Conservation (phyloP, 148 eudicot genomes). For the Vaccinium corymbosum region DNA sequence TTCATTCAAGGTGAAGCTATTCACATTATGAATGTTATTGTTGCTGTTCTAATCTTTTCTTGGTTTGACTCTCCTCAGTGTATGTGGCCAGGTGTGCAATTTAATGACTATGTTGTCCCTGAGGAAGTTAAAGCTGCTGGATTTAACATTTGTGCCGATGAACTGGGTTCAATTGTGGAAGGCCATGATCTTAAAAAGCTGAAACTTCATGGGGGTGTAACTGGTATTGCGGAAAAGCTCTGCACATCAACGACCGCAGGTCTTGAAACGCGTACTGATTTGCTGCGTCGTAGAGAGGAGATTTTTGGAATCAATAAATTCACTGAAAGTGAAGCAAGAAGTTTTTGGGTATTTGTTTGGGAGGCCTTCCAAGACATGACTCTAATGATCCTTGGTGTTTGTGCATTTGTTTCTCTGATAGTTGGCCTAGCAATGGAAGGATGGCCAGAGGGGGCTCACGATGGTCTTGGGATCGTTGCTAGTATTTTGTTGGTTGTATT, state of each 20-base stretch:
- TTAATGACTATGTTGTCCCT: conserved; percentile 69
- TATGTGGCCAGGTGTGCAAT: conserved; percentile 57
- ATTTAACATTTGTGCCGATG: conserved; percentile 79
- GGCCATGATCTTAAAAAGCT: conserved; percentile 79
- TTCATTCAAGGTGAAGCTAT: conserved; percentile 51
- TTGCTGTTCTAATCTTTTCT: background rate
- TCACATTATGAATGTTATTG: background rate
- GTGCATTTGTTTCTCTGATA: conserved; percentile 84
- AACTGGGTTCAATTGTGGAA: conserved; percentile 71
- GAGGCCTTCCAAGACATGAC: conserved; percentile 99
- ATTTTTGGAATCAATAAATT: conserved; percentile 79
- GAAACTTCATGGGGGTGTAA: conserved; percentile 62
- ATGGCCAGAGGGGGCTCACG: conserved; percentile 93
- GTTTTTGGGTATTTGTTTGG: conserved; percentile 90
- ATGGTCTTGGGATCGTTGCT: conserved; percentile 91
- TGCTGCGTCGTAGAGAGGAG: conserved; percentile 46
- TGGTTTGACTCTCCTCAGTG: background rate
- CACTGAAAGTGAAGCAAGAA: conserved; percentile 56
- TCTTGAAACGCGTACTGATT: conserved; percentile 33
- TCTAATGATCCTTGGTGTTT: conserved; percentile 88
- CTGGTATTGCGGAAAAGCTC: conserved; percentile 70
- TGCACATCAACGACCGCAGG: conserved; percentile 55
- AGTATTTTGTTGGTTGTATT: conserved; percentile 87
- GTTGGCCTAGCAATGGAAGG: conserved; percentile 93
- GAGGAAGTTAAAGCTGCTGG: conserved; percentile 76